Evolutionary conservation across 495 filamentous ascomycete species (phyloP).

Genomic region (Neohortaea acidophila): DNA sequence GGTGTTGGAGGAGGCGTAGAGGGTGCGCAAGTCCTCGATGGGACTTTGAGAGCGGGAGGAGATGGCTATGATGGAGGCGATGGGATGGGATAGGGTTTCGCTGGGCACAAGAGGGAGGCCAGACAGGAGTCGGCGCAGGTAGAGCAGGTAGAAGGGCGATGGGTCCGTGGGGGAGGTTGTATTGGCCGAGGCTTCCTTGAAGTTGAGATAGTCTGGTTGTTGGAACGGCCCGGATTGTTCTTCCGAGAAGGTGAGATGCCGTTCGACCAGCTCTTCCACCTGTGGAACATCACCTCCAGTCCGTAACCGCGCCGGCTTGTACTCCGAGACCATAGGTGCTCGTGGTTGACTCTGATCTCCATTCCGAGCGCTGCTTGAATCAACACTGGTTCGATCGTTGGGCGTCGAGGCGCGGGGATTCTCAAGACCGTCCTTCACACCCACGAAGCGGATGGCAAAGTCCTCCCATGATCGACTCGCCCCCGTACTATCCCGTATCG

Average conservation of each 20-base stretch:
- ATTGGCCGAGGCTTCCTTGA: constrained; percentile 11
- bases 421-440: constrained; percentile 46
- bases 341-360: constrained; percentile 9
- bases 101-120: constrained; percentile 60
- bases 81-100: constrained; percentile 87
- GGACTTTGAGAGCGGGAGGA: constrained; percentile 69
- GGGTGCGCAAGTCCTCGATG: constrained; percentile 63
- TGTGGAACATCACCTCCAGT: constrained; percentile 37
- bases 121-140: constrained; percentile 69
- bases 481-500: constrained; percentile 76
- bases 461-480: constrained; percentile 72
- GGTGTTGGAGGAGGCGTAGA: constrained; percentile 62
- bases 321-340: constrained; percentile 15
- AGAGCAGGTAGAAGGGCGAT: constrained; percentile 62
- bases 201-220: constrained; percentile 25
- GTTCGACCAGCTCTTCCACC: constrained; percentile 45
- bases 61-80: constrained; percentile 90
- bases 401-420: constrained; percentile 29
- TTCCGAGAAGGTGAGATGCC: constrained; percentile 34
- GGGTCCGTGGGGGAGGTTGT: constrained; percentile 16
- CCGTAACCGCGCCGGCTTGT: constrained; percentile 19
- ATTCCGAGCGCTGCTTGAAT: constrained; percentile 8
- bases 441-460: constrained; percentile 72
- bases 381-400: constrained; percentile 16
- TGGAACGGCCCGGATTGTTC: constrained; percentile 20